Evolutionary conservation across 192 early-diverging fungal genomes (phyloP).

Genomic region (Helicostylum pulchrum): DNA sequence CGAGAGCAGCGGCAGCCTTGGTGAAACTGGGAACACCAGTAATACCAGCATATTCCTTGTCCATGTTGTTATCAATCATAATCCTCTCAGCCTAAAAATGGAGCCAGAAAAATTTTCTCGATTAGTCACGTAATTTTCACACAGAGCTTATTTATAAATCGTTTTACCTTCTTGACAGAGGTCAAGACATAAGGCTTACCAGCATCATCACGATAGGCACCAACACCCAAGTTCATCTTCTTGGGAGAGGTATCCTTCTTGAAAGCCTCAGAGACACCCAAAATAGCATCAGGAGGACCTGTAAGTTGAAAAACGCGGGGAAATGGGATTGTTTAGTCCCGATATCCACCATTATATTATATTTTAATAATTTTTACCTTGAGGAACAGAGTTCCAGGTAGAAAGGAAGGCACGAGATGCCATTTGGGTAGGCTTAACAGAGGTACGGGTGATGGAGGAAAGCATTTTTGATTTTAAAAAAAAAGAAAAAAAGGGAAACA

Average conservation of each 20-base stretch:
- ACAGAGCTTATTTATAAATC: background rate
- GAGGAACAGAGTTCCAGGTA: constrained; percentile 56
- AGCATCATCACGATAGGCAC: constrained; percentile 93
- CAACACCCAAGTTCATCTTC: constrained; percentile 99
- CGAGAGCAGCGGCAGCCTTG: constrained; percentile 75
- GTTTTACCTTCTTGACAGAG: constrained; percentile 76
- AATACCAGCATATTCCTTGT: constrained; percentile 98
- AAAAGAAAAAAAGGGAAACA: too few species aligned
- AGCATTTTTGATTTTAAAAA: constrained; percentile 16
- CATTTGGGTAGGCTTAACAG: constrained; percentile 11
- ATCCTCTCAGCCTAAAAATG: constrained; percentile 72
- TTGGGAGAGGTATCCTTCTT: constrained; percentile 83
- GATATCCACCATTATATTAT: background rate
- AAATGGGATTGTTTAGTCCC: constrained; percentile 24
- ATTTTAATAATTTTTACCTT: constrained; percentile 40
- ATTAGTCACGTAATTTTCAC: background rate
- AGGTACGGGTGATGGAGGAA: constrained; percentile 27
- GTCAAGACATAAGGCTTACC: constrained; percentile 91
- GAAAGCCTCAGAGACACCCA: constrained; percentile 92
- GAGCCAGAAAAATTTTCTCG: background rate
- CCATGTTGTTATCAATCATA: constrained; percentile 62
- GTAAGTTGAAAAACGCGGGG: constrained; percentile 32
- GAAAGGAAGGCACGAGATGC: constrained; percentile 41
- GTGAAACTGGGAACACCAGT: constrained; percentile 87
- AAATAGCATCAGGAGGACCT: constrained; percentile 78